A percentile compares a stretch with the other conserved stretches of the same genome.
Evolutionary conservation across 1,284 basidiomycete genomes (phyloP).

Genomic region (Papiliotrema laurentii): DNA sequence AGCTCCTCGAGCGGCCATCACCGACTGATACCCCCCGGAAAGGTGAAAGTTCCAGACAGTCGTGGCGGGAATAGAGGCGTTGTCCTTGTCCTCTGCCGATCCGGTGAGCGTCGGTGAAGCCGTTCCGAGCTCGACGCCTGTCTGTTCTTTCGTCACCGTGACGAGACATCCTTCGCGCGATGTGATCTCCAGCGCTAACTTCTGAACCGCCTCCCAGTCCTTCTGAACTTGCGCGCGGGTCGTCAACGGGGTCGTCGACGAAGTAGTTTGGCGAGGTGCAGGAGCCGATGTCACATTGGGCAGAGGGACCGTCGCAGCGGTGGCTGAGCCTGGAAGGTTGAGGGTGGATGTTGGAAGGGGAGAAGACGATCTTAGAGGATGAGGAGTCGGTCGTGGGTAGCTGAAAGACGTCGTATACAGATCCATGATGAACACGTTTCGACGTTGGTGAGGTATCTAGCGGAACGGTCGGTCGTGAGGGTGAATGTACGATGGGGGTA

Average conservation of each 20-base stretch:
- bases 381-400: constrained; percentile 43
- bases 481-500: too few relatives aligned
- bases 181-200: constrained; percentile 72
- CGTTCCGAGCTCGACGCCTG: constrained; percentile 9
- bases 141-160: constrained; percentile 61
- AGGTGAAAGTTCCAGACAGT: constrained; percentile 77
- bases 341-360: constrained; percentile 12
- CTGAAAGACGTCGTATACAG: constrained; percentile 76
- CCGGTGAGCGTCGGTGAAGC: neutral
- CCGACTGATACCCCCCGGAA: constrained; percentile 85
- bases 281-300: constrained; percentile 20
- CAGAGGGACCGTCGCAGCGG: constrained; percentile 11
- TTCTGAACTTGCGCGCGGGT: constrained; percentile 29
- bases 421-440: constrained; percentile 63
- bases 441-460: too few relatives aligned
- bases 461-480: too few relatives aligned
- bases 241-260: constrained; percentile 11
- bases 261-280: constrained; percentile 8
- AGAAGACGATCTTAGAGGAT: constrained; percentile 7
- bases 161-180: constrained; percentile 75
- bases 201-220: constrained; percentile 66
- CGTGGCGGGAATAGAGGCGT: constrained; percentile 10
- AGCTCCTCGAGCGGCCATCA: constrained; percentile 83
- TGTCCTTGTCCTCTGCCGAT: neutral
- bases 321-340: constrained; percentile 12